Percentiles rank a stretch among this genome's conserved stretches.
Evolutionary conservation across 129 eudicot genomes (phyloP).

Genomic region (Arctium minus): DNA sequence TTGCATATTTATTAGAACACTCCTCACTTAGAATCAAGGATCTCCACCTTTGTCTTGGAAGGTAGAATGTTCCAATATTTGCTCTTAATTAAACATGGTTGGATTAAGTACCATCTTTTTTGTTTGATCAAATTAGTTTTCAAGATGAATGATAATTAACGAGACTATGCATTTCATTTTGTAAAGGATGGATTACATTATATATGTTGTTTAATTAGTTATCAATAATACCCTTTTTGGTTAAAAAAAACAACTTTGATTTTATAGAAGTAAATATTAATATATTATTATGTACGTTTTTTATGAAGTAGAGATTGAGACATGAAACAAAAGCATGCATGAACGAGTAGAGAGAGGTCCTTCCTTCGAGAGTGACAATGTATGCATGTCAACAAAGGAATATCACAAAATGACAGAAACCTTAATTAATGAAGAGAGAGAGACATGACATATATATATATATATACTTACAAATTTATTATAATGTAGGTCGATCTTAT

Average conservation of each 20-base stretch:
- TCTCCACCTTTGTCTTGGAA: no score
- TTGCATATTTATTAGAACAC: no score
- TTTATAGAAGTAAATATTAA: neutral
- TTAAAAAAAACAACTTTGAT: neutral
- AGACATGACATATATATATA: neutral
- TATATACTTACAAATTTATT: neutral
- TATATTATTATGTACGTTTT: neutral
- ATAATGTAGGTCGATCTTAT: neutral
- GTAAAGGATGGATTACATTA: neutral
- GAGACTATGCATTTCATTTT: neutral
- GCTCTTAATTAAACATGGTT: no score
- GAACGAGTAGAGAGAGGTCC: neutral
- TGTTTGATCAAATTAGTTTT: no score
- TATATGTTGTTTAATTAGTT: no score
- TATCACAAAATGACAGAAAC: slow-evolving; percentile 29
- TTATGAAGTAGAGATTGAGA: neutral
- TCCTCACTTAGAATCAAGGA: no score
- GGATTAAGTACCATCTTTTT: no score
- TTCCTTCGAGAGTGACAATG: slow-evolving; percentile 14
- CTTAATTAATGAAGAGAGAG: neutral
- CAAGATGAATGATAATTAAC: no score
- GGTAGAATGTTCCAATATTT: no score
- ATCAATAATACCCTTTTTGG: no score
- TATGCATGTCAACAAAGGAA: slow-evolving; percentile 29
- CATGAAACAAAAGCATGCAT: slow-evolving; percentile 13